phyloP scores from a whole-genome alignment of 2,329 filamentous ascomycete species.

The Fusarium beomiforme region DNA sequence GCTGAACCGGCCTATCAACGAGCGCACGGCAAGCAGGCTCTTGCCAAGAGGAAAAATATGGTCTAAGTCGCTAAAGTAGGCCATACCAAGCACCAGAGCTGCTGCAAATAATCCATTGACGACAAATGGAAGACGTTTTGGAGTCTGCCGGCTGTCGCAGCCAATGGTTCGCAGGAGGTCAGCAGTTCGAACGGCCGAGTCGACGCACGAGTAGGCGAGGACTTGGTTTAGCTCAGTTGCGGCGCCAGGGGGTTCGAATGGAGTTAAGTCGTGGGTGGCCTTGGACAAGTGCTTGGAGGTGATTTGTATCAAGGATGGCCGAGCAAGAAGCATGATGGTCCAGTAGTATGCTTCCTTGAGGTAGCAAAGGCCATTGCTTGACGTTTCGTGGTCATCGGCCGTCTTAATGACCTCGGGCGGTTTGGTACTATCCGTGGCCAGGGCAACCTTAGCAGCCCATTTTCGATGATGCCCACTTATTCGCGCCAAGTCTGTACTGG shows the following conservation, averaged over 20 bases:
- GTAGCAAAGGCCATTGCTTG: background rate
- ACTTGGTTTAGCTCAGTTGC: background rate
- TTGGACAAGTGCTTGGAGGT: background rate
- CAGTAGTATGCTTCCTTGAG: background rate
- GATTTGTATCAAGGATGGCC: background rate
- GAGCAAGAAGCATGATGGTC: background rate
- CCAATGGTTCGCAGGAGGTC: background rate
- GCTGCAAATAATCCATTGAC: background rate
- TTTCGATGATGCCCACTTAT: background rate
- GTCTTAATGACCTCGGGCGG: background rate
- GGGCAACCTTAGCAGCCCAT: background rate
- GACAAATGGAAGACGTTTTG: background rate
- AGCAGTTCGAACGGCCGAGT: background rate
- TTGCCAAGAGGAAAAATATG: background rate
- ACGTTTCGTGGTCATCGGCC: background rate
- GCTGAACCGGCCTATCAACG: background rate
- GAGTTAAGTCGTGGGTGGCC: background rate
- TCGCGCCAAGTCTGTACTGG: background rate
- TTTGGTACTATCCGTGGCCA: background rate
- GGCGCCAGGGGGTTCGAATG: background rate
- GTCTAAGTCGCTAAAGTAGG: background rate
- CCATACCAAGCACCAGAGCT: background rate
- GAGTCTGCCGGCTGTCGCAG: background rate
- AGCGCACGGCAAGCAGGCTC: background rate
- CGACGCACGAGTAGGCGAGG: background rate